Base-by-base conservation (phyloP, 176 grass and related monocot species). In the Dactylis glomerata region DNA sequence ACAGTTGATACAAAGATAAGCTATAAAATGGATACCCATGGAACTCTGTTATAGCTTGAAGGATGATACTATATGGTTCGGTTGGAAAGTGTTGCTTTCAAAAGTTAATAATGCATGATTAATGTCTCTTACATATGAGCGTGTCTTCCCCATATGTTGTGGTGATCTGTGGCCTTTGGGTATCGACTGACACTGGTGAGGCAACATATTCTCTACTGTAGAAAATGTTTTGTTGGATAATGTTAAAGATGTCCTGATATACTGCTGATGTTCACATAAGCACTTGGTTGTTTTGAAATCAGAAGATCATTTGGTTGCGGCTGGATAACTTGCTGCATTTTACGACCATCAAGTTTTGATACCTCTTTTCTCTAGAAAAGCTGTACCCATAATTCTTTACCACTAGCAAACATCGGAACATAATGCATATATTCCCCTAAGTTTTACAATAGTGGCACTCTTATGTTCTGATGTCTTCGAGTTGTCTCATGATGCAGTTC, bases 401-500 rank as follows among this genome's bases (percentile, higher is more conserved):
- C 3, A 19, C 24, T 45, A 73, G 49, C 32, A 31, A 67, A 22
- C 41, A 42, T 42, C 9, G 8, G 8, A 42, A 42, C 17, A 67
- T 6, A 67, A 23, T 41, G 19, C 12, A 2, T 23, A 27, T 55
- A 11, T 10, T 52, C 26, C 6, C 6, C 33, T 13, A 42, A 19
- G n/a, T 83, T 64, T 24, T 63, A 26, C 28, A 36, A 11, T 10
- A 15, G 22, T 3, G 14, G 15, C 40, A 17, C 3, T 13, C 22
- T 42, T 74, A 10, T 22, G 46, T 78, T 83, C 65, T 86, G 54
- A 86, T 65, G 37, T 55, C 78, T 31, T 84, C 0, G 19, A 6
- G 55, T 22, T 38, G 34, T 84, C 46, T 82, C 69, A 27, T 42
- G 22, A 33, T 93, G 57, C 91, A 94, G 94, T 85, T 97, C 23